Evolutionary conservation across 345 rosid species (phyloP), one percentile per base, ranked within the genome.

Genomic region (Camelina neglecta): DNA sequence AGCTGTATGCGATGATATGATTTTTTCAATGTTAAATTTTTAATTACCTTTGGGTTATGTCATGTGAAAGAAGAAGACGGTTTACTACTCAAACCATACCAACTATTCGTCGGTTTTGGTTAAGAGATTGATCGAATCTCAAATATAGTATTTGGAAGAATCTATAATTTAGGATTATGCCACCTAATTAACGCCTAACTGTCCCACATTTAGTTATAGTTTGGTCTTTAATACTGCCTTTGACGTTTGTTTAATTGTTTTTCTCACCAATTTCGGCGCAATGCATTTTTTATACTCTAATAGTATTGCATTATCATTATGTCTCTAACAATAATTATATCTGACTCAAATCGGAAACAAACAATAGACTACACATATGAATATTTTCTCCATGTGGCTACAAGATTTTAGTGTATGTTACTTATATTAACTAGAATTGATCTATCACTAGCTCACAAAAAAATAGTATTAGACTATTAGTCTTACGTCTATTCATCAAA

Each of bases 171-270:
- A 71, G 59, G 67, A 65, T 65, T 58, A 64, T 65, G 62, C 36
- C 62, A 77, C 72, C 76, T 71, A 77, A 77, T 71, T 65, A 71
- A 77, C 76, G 72, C 72, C 62, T 65, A 77, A 77, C 76, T 65
- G 76, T 59, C 66, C 60, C 68, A 36, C 68, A 65, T 70, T 70
- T 55, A 54, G 71, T 70, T 76, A 47, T 55, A 63, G 66, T 76
- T 70, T 69, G 75, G 75, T 76, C 20, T 35, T 69, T 53, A 63
- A 60, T 60, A 69, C 71, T 70, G 9, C 41, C 51, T 26, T 60
- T 73, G 57, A 33, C 21, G 45, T 54, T 41, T 63, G 61, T 73
- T 49, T 47, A 47, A n/a, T 45, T 47, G 51, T 47, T 39, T 73
- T 55, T 53, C 63, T 50, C 56, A 47, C 69, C 54, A 75, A 47